phyloP scores from a whole-genome alignment of 257 asterid genomes.

The Datura wrightii region DNA sequence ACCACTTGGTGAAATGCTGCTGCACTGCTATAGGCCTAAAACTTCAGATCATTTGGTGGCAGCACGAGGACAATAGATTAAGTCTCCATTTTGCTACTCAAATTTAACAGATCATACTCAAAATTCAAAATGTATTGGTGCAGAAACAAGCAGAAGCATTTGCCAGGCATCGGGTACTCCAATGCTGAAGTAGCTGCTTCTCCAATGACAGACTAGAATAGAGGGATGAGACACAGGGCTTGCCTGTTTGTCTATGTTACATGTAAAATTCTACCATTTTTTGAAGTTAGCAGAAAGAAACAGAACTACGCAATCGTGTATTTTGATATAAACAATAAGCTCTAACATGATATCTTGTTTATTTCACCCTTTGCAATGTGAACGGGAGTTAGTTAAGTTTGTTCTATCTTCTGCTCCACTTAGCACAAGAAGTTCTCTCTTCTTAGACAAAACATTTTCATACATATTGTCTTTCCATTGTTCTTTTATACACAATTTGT shows the following conservation, averaged over 20 bases:
- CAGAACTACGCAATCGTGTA: neutral
- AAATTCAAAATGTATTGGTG: neutral
- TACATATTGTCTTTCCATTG: neutral
- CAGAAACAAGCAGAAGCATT: neutral
- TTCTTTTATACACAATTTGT: too few relatives aligned
- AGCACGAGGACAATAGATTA: neutral
- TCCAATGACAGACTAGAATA: neutral
- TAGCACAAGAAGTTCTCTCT: neutral
- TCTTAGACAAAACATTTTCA: neutral
- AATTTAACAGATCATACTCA: conserved; percentile 10
- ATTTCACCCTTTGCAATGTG: neutral
- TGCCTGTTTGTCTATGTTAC: neutral
- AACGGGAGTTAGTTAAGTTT: neutral
- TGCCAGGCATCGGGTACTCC: neutral
- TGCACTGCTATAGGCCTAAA: conserved; percentile 24
- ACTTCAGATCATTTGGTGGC: conserved; percentile 22
- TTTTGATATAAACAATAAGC: neutral
- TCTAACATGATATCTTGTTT: neutral
- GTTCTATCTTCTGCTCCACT: neutral
- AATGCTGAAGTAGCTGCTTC: neutral
- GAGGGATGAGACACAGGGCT: neutral
- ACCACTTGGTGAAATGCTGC: neutral
- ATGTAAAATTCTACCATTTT: neutral
- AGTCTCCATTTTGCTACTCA: neutral
- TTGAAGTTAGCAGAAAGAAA: neutral